phyloP scores from a whole-genome alignment of 352 stramenopile genomes.

The Globisporangium lucens region DNA sequence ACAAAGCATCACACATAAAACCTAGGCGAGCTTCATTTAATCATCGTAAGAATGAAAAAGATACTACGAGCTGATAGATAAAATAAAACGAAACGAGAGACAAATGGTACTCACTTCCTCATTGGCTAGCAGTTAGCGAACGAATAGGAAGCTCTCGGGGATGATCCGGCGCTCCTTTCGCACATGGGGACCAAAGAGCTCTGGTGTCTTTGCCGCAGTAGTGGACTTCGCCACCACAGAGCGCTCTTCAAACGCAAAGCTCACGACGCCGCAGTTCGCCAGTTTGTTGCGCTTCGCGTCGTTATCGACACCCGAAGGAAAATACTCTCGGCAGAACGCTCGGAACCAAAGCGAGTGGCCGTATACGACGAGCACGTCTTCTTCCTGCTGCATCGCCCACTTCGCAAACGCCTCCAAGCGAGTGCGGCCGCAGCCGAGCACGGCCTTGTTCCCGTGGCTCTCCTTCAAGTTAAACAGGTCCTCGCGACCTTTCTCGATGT shows the following conservation, averaged over 20 bases:
- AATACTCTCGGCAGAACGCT: conserved; percentile 79
- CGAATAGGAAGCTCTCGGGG: conserved; percentile 36
- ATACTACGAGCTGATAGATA: neutral
- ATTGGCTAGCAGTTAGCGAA: conserved; percentile 6
- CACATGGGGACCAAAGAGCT: neutral
- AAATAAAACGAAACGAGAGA: neutral
- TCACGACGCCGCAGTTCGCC: conserved; percentile 74
- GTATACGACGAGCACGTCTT: conserved; percentile 73
- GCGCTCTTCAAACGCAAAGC: conserved; percentile 60
- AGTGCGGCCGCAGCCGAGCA: conserved; percentile 53
- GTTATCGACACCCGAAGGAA: conserved; percentile 39
- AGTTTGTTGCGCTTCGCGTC: conserved; percentile 63
- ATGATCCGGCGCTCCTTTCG: conserved; percentile 30
- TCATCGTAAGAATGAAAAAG: neutral
- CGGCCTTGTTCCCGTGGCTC: conserved; percentile 81
- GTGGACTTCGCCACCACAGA: neutral
- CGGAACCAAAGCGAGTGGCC: conserved; percentile 87
- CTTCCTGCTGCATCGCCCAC: conserved; percentile 57
- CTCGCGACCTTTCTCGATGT: conserved; percentile 43
- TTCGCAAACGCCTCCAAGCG: conserved; percentile 60
- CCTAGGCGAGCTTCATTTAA: neutral
- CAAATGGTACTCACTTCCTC: neutral
- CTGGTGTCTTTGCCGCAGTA: neutral
- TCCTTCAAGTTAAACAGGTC: conserved; percentile 75
- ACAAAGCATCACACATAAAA: neutral